Conservation (phyloP, 768 basidiomycete genomes). For the Amyloporia xantha region DNA sequence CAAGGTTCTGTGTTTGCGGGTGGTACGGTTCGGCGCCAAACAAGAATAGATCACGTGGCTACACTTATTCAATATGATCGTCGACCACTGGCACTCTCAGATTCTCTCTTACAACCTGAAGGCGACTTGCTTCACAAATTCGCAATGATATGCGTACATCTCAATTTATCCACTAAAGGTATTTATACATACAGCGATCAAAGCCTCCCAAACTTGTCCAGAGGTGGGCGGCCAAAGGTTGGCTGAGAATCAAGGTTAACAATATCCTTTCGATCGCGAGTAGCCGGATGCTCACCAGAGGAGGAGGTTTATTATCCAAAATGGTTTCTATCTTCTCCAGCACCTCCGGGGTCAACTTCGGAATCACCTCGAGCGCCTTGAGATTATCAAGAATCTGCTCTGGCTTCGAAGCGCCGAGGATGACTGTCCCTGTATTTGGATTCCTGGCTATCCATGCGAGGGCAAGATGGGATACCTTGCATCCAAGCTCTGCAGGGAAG, state of each 20-base stretch:
- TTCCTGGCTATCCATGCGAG: constrained; percentile 68
- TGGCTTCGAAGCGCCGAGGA: constrained; percentile 58
- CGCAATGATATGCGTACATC: too few species aligned
- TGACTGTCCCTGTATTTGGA: constrained; percentile 58
- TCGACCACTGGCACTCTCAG: too few species aligned
- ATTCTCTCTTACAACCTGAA: too few species aligned
- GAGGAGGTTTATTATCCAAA: constrained; percentile 44
- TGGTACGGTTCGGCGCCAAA: too few species aligned
- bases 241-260: not conserved
- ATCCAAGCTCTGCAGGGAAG: constrained; percentile 39
- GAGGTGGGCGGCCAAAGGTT: constrained; percentile 4
- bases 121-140: too few species aligned
- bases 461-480: constrained; percentile 57
- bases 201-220: constrained; percentile 5
- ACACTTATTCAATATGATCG: too few species aligned
- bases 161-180: too few species aligned
- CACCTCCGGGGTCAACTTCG: constrained; percentile 64
- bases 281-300: constrained; percentile 26
- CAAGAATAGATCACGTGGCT: too few species aligned
- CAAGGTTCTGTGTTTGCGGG: too few species aligned
- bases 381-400: constrained; percentile 63
- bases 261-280: not conserved
- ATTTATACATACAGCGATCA: too few species aligned
- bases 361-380: constrained; percentile 64
- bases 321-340: constrained; percentile 64